Base-by-base conservation (phyloP, 179 eudicot genomes). In the Heliamphora pulchella region DNA sequence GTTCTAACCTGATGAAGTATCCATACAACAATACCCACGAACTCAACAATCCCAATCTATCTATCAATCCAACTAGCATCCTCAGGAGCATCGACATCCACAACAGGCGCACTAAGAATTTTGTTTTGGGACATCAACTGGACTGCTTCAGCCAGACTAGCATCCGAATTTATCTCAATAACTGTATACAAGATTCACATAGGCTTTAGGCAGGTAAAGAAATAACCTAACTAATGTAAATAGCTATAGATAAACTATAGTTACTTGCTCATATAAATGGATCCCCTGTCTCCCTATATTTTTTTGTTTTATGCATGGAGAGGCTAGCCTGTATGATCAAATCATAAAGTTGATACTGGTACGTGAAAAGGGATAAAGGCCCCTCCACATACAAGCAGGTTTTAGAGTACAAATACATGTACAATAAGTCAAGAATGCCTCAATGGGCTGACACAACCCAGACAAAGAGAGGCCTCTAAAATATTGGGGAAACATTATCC, bases 1-100 rank as follows among this genome's bases (percentile, higher is more conserved):
- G 11, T 69, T 68, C 87, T 54, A 74, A 93, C 97, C 97, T 94
- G 99, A 81, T 96, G 97, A 73, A 96, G 83, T 66, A 96, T 91
- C 99, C 99, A 96, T 5, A 93, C 98, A 77, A 91, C 99, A 72
- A 96, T 96, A 66, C 99, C 99, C 20, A 97, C 98, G 80, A 94
- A 96, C 82, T 96, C 99, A 4, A 92, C 97, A 46, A 94, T 86
- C 62, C 99, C 99, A 47, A 96, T 80, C 77, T 96, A 96, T 83
- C 97, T 89, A 66, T 96, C 98, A 54, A 94, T 85, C 99, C 99
- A 96, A 79, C 95, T 84, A 69, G 99, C 91, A 80, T 96, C 92
- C 20, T 89, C 88, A 2, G 94, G 87, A 1, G 99, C 99, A 14
- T 89, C 83, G 71, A 82, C 91, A 84, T 96, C 91, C 80, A 92